A percentile compares a stretch with the other conserved stretches of the same genome.
Evolutionary conservation across 2,329 filamentous ascomycete genomes (phyloP).

Genomic region (Neofusicoccum umdonicola): DNA sequence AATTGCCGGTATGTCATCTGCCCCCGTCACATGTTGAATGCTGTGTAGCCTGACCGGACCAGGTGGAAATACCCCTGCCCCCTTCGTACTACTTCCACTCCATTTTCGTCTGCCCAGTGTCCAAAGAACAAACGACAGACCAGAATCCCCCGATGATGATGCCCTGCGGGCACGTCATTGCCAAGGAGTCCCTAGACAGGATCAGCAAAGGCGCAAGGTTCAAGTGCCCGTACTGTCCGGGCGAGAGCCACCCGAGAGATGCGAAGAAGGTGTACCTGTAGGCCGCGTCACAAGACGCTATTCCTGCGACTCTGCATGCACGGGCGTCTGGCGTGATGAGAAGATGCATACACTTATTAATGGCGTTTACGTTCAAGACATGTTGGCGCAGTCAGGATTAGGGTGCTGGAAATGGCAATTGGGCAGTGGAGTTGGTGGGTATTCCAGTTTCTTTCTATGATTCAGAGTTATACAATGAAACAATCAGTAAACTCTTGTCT

Average conservation of each 20-base stretch:
- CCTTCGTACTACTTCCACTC: constrained; percentile 76
- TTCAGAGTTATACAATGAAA: constrained; percentile 1
- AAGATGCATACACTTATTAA: background rate
- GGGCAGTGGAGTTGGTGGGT: constrained; percentile 4
- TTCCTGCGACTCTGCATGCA: constrained; percentile 1
- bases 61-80: constrained; percentile 66
- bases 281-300: background rate
- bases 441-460: background rate
- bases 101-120: constrained; percentile 97
- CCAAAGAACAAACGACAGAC: constrained; percentile 93
- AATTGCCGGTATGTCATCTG: constrained; percentile 70
- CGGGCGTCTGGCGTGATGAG: background rate
- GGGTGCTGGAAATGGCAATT: background rate
- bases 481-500: background rate
- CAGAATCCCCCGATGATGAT: constrained; percentile 95
- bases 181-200: constrained; percentile 75
- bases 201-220: constrained; percentile 77
- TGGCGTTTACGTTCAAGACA: constrained; percentile 2
- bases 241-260: constrained; percentile 74
- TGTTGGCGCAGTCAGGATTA: background rate
- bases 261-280: constrained; percentile 70
- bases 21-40: background rate
- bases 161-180: constrained; percentile 91
- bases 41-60: constrained; percentile 31
- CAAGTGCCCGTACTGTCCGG: constrained; percentile 96